Evolutionary conservation across 208 protist species (phyloP), one percentile per base, ranked within the genome.

Genomic region (Spongospora subterranea): DNA sequence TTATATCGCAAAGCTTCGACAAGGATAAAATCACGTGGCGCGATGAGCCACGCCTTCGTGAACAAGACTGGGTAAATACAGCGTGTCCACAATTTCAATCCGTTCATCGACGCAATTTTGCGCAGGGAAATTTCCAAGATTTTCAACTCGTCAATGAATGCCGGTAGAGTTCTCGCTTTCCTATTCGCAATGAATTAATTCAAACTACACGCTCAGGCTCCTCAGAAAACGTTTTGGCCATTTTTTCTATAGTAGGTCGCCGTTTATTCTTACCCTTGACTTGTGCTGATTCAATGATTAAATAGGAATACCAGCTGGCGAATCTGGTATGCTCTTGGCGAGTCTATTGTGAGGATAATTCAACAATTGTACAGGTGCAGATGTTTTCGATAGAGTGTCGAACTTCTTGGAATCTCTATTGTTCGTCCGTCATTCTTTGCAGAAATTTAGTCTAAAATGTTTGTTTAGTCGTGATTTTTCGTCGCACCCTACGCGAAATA

Each of bases 81-180:
- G 35, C 13, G 6, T 82, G 17, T n/a, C n/a, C 71, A 43, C n/a
- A 43, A 6, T 20, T 82, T n/a, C 11, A 43, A 35, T 6, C 11
- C n/a, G 6, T 45, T 6, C n/a, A 6, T 43, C 11, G n/a, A 39
- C 40, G 71, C 71, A 43, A 35, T 43, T 43, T 82, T 29, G 54
- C 54, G 54, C 54, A 82, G 71, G 71, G 71, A 6, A 82, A 82
- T n/a, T 82, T 82, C n/a, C 71, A 82, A n/a, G 71, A 82, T 43
- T 35, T 20, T n/a, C 17, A 82, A n/a, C 6, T 82, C 71, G 35
- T 82, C n/a, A n/a, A 35, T 6, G 71, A 82, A 43, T 82, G 71
- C 71, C 6, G 50, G 50, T 60, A 60, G 50, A 24, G 50, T 29
- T 6, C 6, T 6, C 6, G 24, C 6, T 24, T 6, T 24, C 24